Base-by-base conservation (phyloP, 2,329 filamentous ascomycete species). In the Thielaviopsis cerberus region DNA sequence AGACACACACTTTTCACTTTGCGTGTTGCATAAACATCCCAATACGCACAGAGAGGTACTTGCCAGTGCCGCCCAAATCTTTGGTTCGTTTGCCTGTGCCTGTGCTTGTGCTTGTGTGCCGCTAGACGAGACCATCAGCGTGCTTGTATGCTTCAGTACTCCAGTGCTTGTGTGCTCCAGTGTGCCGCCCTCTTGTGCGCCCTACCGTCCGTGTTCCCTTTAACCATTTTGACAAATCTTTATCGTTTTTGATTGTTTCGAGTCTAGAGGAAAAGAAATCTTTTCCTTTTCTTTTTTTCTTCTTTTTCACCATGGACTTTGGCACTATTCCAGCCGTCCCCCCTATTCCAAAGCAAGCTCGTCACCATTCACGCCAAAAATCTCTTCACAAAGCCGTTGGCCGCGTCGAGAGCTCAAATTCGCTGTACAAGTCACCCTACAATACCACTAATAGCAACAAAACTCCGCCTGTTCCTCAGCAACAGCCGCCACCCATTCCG, bases 341-440 rank as follows among this genome's bases (percentile, higher is more conserved):
- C 59, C 61, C 61, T 57, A 62, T 63, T 57, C 62, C 62, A 15
- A 58, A 57, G 27, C 62, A 63, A 41, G 58, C 57, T 54, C 62
- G 57, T 24, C 59, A 61, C n/a, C 59, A 61, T 24, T 59, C 62
- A 57, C 61, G 62, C 45, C 62, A 62, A 59, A 57, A 57, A 37
- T 60, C 61, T 45, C 57, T 59, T 27, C 62, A 62, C 41, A 59
- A 60, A 54, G 27, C 53, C 25, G 51, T 56, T 24, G 54, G 57
- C 25, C 59, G 55, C 53, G 53, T 61, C 23, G 45, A 57, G 17
- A 57, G 45, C 25, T 25, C 55, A 15, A 58, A 24, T 30, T 58
- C 55, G 20, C 55, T 30, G 37, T 55, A 17, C 41, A 37, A 34
- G 3, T 20, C 53, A n/a, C 15, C 41, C 34, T 27, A 37, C 37